These are phyloP conservation scores for Wickerhamomyces mucosus DNA, from an alignment of 805 yeast genomes.

Conservation along the genomic window DNA sequence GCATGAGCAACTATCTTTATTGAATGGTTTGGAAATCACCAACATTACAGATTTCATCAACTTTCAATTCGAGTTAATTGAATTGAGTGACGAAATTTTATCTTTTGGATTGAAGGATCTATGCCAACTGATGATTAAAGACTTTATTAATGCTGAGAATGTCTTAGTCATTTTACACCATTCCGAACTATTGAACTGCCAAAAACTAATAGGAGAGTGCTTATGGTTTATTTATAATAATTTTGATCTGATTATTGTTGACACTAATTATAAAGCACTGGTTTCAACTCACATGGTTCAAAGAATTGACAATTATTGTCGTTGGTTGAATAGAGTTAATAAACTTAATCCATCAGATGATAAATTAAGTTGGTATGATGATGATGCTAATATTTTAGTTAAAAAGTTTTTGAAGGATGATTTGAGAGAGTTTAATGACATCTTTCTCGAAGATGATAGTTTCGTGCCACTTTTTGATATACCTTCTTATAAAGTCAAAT, in stretches of 20 bases:
- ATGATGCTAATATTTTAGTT: slow-evolving; percentile 20
- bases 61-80: slow-evolving; percentile 46
- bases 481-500: slow-evolving; percentile 8
- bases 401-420: slow-evolving; percentile 25
- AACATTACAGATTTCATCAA: slow-evolving; percentile 36
- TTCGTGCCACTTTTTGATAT: slow-evolving; percentile 30
- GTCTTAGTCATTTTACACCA: slow-evolving; percentile 46
- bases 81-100: slow-evolving; percentile 53
- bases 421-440: slow-evolving; percentile 27
- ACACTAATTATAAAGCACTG: slow-evolving; percentile 13
- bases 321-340: slow-evolving; percentile 25
- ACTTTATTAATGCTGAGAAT: slow-evolving; percentile 48
- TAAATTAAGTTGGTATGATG: slow-evolving; percentile 22
- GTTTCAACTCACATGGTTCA: slow-evolving; percentile 10
- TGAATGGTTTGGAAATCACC: slow-evolving; percentile 17
- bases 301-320: slow-evolving; percentile 24
- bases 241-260: slow-evolving; percentile 47
- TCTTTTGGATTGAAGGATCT: slow-evolving; percentile 48
- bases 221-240: slow-evolving; percentile 62
- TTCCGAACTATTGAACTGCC: slow-evolving; percentile 42
- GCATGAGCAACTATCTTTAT: slow-evolving; percentile 28
- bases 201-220: slow-evolving; percentile 48
- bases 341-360: slow-evolving; percentile 7
- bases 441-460: slow-evolving; percentile 27
- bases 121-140: slow-evolving; percentile 52